Conservation (phyloP, 345 rosid genomes). For the Noccaea bulbosa region DNA sequence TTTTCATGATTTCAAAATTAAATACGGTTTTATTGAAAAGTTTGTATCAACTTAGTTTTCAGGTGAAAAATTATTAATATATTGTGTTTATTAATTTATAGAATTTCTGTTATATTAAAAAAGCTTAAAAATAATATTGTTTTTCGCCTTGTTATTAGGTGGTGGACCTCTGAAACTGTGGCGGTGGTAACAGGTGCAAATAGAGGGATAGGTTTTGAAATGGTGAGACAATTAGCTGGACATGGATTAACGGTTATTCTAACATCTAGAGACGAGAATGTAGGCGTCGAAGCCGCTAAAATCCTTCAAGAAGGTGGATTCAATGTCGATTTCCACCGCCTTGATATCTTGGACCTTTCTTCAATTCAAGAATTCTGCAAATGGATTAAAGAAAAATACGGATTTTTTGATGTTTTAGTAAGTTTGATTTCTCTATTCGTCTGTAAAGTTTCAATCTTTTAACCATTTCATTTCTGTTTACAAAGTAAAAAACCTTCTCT, state of each 20-base stretch:
- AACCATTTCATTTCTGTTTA: too few relatives aligned
- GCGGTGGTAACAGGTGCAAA: conserved; percentile 93
- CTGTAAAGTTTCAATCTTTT: too few relatives aligned
- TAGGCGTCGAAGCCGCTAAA: conserved; percentile 83
- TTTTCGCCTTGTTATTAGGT: conserved; percentile 48
- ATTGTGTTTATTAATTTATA: too few relatives aligned
- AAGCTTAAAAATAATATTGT: background rate
- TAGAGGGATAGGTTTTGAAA: conserved; percentile 95
- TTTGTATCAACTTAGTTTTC: too few relatives aligned
- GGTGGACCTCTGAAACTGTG: conserved; percentile 91
- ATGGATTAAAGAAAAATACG: conserved; percentile 71
- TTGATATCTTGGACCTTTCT: conserved; percentile 62
- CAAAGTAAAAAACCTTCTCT: background rate
- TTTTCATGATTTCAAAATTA: too few relatives aligned
- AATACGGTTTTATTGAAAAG: too few relatives aligned
- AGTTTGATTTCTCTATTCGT: conserved; percentile 11
- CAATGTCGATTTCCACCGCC: conserved; percentile 76
- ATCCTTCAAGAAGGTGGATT: conserved; percentile 83
- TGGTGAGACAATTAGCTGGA: conserved; percentile 80
- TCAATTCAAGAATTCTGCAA: conserved; percentile 62
- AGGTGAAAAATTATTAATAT: too few relatives aligned
- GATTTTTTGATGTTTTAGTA: conserved; percentile 79
- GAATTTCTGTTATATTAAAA: background rate
- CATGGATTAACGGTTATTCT: conserved; percentile 79
- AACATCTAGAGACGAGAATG: conserved; percentile 74